Evolutionary conservation across 2,329 filamentous ascomycete genomes (phyloP).

Genomic region (Phyllosticta citribraziliensis): DNA sequence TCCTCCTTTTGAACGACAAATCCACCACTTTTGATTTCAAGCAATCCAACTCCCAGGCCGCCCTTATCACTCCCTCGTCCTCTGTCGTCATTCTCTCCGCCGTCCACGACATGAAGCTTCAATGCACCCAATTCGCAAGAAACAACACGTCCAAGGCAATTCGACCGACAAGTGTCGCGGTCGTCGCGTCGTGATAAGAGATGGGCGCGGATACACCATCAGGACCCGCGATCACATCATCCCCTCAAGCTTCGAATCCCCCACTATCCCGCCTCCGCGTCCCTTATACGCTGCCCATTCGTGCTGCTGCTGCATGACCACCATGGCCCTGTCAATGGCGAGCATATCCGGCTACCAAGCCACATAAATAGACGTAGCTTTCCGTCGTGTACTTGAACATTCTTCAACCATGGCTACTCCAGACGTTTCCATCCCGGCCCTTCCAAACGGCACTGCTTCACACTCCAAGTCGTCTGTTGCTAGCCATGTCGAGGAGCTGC

Average conservation of each 20-base stretch:
- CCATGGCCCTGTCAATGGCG: slow-evolving; percentile 4
- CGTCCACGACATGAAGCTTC: not conserved
- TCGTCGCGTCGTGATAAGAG: not conserved
- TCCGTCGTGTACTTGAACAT: not conserved
- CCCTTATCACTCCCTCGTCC: not conserved
- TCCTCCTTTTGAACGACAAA: too few species aligned
- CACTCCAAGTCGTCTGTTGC: not conserved
- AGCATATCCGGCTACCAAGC: not conserved
- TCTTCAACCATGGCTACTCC: not conserved
- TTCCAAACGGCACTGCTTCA: not conserved
- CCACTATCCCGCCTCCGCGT: not conserved
- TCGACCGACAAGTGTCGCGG: too few species aligned
- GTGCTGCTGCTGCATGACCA: slow-evolving; percentile 2
- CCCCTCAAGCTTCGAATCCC: not conserved
- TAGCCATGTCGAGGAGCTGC: not conserved
- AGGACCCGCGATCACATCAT: slow-evolving; percentile 6
- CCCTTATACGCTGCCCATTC: not conserved
- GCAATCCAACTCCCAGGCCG: not conserved
- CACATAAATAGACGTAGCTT: not conserved
- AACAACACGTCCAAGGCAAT: too few species aligned
- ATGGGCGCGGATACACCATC: slow-evolving; percentile 1
- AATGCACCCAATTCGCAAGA: too few species aligned
- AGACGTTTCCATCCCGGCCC: not conserved
- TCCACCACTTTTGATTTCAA: too few species aligned
- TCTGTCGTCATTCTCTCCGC: not conserved